A percentile compares a stretch with the other conserved stretches of the same genome.
These are phyloP conservation scores for Pythium sukuiense DNA, from an alignment of 352 stramenopile species.

Conservation along the genomic window DNA sequence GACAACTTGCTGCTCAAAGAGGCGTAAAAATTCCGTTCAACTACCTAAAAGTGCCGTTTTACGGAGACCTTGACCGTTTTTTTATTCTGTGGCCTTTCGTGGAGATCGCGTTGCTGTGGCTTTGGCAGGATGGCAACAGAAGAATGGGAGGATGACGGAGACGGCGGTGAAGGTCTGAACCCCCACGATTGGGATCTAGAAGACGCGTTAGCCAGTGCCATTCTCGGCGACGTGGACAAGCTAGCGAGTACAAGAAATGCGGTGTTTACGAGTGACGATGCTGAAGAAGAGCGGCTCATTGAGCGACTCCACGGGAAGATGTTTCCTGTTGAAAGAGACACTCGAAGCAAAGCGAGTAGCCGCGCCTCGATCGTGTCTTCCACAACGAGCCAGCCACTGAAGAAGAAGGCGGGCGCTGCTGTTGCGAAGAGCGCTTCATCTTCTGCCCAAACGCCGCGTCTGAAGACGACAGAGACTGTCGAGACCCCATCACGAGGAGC, in stretches of 20 bases:
- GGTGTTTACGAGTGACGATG: conserved; percentile 2
- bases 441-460: no score
- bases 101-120: neutral
- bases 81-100: neutral
- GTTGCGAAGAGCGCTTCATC: neutral
- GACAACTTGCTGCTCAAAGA: conserved; percentile 52
- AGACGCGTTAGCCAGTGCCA: conserved; percentile 16
- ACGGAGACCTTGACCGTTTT: no score
- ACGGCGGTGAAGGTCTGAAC: neutral
- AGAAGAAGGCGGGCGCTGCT: neutral
- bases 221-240: conserved; percentile 6
- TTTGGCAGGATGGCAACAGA: neutral
- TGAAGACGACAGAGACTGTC: no score
- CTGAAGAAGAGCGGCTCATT: conserved; percentile 21
- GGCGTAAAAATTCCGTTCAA: neutral
- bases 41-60: no score
- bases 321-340: neutral
- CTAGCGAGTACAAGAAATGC: no score
- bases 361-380: neutral
- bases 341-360: neutral
- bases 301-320: conserved; percentile 17
- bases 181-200: conserved; percentile 18
- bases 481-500: neutral
- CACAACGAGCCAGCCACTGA: neutral
- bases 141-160: neutral